Evolutionary conservation across 345 rosid genomes (phyloP), one percentile per base, ranked within the genome.

Genomic region (Pugionium cornutum): DNA sequence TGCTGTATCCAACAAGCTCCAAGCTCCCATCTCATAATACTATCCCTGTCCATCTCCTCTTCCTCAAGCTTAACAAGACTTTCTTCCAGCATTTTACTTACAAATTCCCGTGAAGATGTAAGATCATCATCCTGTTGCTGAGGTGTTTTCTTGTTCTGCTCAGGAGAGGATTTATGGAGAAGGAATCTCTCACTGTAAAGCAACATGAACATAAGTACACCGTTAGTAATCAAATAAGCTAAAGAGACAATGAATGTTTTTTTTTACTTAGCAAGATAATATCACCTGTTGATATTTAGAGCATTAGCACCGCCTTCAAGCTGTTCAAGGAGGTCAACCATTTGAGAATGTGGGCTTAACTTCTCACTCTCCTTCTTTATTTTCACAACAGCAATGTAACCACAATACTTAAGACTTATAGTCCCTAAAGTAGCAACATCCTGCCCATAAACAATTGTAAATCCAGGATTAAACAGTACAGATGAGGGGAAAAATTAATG

Each of bases 1-100:
- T 90, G 95, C 42, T 88, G 99, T 76, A 94, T 80, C 99, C 99
- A 94, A 75, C 99, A 90, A 72, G 99, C 96, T 70, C 99, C 97
- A 57, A 94, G 96, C 72, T 94, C 99, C 99, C 99, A 94, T 81
- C 99, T 84, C 73, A 94, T 80, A 68, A 81, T 82, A 65, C 78
- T 78, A 47, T 83, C 83, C 69, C 58, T 66, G 62, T 79, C 78
- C 28, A 66, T 65, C 56, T 83, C 79, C 76, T 82, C 87, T 64
- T 79, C 81, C 72, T 88, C 96, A 76, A 94, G 97, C 81, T 84
- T 86, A 61, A 72, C 66, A 47, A 94, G 79, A 80, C 97, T 94
- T 73, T 86, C 86, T 75, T 86, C 88, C 77, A 94, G 61, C 77
- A 94, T 64, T 77, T 75, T 82, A 82, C 86, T 84, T 35, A 94